A percentile compares a stretch with the other conserved stretches of the same genome.
These are phyloP conservation scores for Ophiosphaerella narmari DNA, from an alignment of 2,329 filamentous ascomycete genomes.

Conservation along the genomic window DNA sequence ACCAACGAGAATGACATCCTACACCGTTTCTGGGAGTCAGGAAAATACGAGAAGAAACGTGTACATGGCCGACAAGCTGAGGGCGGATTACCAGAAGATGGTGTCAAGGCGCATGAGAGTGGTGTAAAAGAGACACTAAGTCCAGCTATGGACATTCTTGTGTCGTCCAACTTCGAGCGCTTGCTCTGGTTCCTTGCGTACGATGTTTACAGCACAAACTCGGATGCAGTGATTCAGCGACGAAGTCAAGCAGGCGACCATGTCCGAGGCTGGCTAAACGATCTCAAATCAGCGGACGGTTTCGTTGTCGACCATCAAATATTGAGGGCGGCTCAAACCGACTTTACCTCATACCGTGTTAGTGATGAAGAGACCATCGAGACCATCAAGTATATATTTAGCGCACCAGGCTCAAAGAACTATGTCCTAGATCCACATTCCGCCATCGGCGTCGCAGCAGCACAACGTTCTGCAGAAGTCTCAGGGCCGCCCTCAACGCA, in stretches of 20 bases:
- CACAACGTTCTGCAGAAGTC: conserved; percentile 68
- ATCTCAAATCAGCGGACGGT: conserved; percentile 79
- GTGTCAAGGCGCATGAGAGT: conserved; percentile 65
- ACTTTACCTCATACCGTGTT: conserved; percentile 80
- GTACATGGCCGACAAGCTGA: conserved; percentile 62
- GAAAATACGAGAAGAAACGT: conserved; percentile 84
- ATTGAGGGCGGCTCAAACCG: conserved; percentile 69
- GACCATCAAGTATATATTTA: conserved; percentile 54
- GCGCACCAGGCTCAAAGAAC: conserved; percentile 51
- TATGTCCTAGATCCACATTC: conserved; percentile 95
- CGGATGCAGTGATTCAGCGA: conserved; percentile 48
- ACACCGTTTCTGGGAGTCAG: conserved; percentile 90
- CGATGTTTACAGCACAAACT: conserved; percentile 47
- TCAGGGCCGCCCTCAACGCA: conserved; percentile 55
- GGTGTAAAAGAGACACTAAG: conserved; percentile 90
- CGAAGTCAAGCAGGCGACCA: conserved; percentile 67
- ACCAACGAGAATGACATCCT: conserved; percentile 99
- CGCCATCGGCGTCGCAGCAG: conserved; percentile 81
- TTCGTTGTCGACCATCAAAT: conserved; percentile 81
- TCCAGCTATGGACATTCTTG: conserved; percentile 97
- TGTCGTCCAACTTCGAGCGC: conserved; percentile 95
- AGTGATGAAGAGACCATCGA: conserved; percentile 58
- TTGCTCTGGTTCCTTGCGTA: conserved; percentile 92
- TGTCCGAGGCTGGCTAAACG: conserved; percentile 76
- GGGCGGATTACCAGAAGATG: conserved; percentile 60